These are phyloP conservation scores for Ceratocystis lukuohia DNA, from an alignment of 2,329 filamentous ascomycete genomes.

Conservation along the genomic window DNA sequence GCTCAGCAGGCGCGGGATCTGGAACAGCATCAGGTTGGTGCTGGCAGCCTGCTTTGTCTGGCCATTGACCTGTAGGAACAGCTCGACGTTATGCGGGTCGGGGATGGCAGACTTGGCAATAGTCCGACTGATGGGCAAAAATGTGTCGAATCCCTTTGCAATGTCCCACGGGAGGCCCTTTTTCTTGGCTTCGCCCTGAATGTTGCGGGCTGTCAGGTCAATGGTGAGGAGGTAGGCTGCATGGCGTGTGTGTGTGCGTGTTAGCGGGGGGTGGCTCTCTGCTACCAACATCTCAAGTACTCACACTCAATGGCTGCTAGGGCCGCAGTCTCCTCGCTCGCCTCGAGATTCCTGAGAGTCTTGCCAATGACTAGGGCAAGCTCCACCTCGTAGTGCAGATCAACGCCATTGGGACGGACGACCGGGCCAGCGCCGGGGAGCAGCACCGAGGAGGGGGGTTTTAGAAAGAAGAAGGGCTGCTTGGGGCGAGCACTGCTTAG, in stretches of 20 bases:
- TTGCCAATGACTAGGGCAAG: constrained; percentile 81
- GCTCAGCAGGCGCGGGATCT: constrained; percentile 71
- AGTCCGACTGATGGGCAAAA: constrained; percentile 70
- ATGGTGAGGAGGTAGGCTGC: constrained; percentile 78
- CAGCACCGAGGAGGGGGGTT: constrained; percentile 78
- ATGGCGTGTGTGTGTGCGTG: background rate
- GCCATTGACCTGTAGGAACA: constrained; percentile 76
- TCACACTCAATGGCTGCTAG: constrained; percentile 69
- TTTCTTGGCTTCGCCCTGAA: constrained; percentile 92
- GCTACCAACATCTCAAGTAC: constrained; percentile 21
- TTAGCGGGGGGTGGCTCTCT: background rate
- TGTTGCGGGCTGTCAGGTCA: constrained; percentile 93
- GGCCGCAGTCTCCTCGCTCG: constrained; percentile 60
- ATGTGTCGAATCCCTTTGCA: constrained; percentile 95
- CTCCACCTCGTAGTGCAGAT: constrained; percentile 90
- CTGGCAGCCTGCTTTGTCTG: constrained; percentile 68
- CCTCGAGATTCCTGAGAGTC: constrained; percentile 59
- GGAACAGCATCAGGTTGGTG: constrained; percentile 89
- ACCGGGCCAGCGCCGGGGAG: constrained; percentile 66
- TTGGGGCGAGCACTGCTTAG: constrained; percentile 77
- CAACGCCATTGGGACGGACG: constrained; percentile 67
- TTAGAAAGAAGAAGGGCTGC: constrained; percentile 98
- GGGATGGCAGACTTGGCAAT: constrained; percentile 70
- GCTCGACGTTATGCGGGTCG: constrained; percentile 75
- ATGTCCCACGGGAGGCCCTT: constrained; percentile 95